Percentiles rank a stretch among this genome's conserved stretches.
These are phyloP conservation scores for Bolboschoenoplectus hybrid DNA, from an alignment of 202 grass and related monocot genomes.

Conservation along the genomic window DNA sequence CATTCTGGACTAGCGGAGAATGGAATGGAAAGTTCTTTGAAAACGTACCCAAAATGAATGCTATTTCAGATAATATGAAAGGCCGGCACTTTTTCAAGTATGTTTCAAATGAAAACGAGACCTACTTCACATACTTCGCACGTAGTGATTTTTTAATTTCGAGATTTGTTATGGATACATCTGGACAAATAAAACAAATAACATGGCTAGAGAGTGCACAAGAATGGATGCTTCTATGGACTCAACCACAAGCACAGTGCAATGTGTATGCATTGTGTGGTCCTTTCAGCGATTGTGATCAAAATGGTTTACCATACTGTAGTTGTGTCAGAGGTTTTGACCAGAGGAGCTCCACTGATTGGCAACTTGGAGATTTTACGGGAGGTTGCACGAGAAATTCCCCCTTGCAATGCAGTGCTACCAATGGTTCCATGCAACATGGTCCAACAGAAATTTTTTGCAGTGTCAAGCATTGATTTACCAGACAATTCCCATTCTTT, in stretches of 20 bases:
- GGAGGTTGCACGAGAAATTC: not conserved
- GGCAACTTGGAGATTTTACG: not conserved
- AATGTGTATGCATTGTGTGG: not conserved
- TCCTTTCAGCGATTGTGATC: not conserved
- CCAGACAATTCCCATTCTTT: not conserved
- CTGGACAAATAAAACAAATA: not conserved
- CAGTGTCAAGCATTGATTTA: conserved; percentile 1
- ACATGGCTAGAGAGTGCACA: not conserved
- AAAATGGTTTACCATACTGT: no score
- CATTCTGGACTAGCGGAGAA: conserved; percentile 32
- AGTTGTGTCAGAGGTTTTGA: no score
- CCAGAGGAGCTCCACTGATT: not conserved
- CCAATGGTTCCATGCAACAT: not conserved
- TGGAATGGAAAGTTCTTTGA: conserved; percentile 33
- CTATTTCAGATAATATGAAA: no score
- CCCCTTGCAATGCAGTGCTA: not conserved
- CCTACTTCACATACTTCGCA: conserved; percentile 44
- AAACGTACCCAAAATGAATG: conserved; percentile 35
- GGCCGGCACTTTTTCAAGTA: not conserved
- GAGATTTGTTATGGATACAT: not conserved
- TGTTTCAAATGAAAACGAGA: conserved; percentile 30
- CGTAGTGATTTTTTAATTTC: conserved; percentile 38
- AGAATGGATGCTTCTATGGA: not conserved
- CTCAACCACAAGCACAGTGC: not conserved
- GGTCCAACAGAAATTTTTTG: not conserved